Evolutionary conservation across 2,329 filamentous ascomycete genomes (phyloP).

Genomic region (Lecanicillium sp.): DNA sequence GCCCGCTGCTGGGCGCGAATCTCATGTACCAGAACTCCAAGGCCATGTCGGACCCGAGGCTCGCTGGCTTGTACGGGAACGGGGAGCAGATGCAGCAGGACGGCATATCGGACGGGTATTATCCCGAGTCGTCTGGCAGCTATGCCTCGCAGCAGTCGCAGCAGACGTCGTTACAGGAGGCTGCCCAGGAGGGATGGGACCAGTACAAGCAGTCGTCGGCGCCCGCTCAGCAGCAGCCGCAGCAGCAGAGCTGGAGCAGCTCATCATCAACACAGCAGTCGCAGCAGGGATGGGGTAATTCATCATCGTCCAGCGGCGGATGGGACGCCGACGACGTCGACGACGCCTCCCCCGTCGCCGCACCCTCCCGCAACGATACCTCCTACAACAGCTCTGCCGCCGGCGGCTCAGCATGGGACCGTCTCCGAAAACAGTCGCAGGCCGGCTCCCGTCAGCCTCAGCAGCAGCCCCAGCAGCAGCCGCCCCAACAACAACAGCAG

Average conservation of each 20-base stretch:
- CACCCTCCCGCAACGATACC: constrained; percentile 22
- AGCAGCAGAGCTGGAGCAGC: not conserved
- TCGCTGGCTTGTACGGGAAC: constrained; percentile 13
- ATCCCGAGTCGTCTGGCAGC: not conserved
- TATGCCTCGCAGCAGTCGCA: constrained; percentile 10
- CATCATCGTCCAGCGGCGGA: constrained; percentile 9
- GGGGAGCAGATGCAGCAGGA: not conserved
- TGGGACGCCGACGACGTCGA: constrained; percentile 29
- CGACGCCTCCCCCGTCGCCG: constrained; percentile 39
- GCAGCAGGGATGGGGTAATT: constrained; percentile 4
- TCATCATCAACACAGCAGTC: not conserved
- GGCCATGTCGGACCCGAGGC: constrained; percentile 24
- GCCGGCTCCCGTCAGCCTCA: constrained; percentile 9
- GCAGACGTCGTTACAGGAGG: constrained; percentile 10
- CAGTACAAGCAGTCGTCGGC: constrained; percentile 4
- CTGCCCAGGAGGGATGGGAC: constrained; percentile 17
- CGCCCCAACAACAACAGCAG: constrained; percentile 18
- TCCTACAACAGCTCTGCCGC: constrained; percentile 10
- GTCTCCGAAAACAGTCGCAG: constrained; percentile 33
- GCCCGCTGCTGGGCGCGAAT: constrained; percentile 27
- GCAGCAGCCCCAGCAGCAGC: constrained; percentile 9
- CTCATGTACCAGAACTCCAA: constrained; percentile 20
- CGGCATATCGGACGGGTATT: no score
- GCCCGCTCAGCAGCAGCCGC: constrained; percentile 2
- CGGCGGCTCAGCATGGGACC: constrained; percentile 38